Evolutionary conservation across 768 basidiomycete species (phyloP).

Genomic region (Pholiota microspora): DNA sequence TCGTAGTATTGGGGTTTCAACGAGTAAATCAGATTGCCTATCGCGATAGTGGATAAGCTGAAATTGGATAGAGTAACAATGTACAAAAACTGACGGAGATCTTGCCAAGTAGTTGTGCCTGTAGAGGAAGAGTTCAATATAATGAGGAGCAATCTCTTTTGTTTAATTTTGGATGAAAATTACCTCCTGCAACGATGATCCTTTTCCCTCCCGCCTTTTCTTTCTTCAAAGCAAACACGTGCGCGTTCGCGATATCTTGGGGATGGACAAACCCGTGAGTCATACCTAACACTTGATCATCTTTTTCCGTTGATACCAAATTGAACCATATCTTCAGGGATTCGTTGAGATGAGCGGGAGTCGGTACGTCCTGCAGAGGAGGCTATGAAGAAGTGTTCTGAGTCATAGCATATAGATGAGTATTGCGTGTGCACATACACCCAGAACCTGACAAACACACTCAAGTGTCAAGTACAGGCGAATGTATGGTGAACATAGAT

Average conservation of each 20-base stretch:
- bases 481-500: background rate
- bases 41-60: background rate
- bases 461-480: too few species aligned
- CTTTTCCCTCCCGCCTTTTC: conserved; percentile 54
- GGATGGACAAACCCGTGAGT: background rate
- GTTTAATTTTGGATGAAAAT: too few species aligned
- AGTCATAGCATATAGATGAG: too few species aligned
- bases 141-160: too few species aligned
- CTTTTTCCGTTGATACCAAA: background rate
- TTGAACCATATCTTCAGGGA: background rate
- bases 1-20: background rate
- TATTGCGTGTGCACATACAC: too few species aligned
- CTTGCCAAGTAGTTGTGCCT: background rate
- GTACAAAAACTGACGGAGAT: background rate
- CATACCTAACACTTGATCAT: background rate
- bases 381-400: background rate
- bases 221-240: conserved; percentile 48
- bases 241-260: conserved; percentile 50
- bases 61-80: background rate
- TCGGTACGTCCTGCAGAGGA: background rate
- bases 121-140: background rate
- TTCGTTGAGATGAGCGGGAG: background rate
- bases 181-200: conserved; percentile 37
- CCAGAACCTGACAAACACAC: too few species aligned
- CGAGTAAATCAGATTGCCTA: background rate